These are phyloP conservation scores for Pinus albicaulis DNA, from an alignment of 75 land plant genomes.

Conservation along the genomic window DNA sequence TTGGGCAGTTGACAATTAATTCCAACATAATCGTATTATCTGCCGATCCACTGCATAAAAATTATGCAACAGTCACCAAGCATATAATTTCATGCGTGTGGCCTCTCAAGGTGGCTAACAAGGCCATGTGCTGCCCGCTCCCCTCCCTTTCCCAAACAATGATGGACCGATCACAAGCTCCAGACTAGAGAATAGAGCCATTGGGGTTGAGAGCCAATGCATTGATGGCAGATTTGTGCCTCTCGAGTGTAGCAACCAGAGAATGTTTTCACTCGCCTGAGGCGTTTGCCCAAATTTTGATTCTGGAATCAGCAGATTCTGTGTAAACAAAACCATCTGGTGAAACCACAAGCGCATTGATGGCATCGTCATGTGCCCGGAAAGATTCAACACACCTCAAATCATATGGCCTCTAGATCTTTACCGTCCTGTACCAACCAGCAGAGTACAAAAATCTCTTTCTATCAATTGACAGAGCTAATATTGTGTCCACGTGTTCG, in stretches of 20 bases:
- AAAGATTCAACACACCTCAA: slow-evolving; percentile 57
- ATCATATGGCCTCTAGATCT: slow-evolving; percentile 65
- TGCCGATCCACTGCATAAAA: slow-evolving; percentile 66
- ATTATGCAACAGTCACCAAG: slow-evolving; percentile 32
- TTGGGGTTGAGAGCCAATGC: slow-evolving; percentile 49
- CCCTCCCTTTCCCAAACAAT: slow-evolving; percentile 54
- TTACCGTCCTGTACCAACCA: slow-evolving; percentile 76
- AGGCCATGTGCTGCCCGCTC: slow-evolving; percentile 24
- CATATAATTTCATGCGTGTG: slow-evolving; percentile 56
- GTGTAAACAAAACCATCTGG: slow-evolving; percentile 43
- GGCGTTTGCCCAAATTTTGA: slow-evolving; percentile 34
- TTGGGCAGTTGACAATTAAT: too few relatives aligned
- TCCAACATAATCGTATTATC: slow-evolving; percentile 46
- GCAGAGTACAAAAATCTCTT: slow-evolving; percentile 61
- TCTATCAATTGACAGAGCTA: slow-evolving; percentile 38
- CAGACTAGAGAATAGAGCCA: slow-evolving; percentile 57
- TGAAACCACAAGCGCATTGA: slow-evolving; percentile 44
- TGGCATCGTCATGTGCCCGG: slow-evolving; percentile 50
- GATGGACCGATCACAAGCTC: slow-evolving; percentile 51
- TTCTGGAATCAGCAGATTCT: slow-evolving; percentile 41
- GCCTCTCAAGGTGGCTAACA: slow-evolving; percentile 43
- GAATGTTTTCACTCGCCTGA: slow-evolving; percentile 9
- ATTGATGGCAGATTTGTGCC: slow-evolving; percentile 58
- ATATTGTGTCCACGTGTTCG: slow-evolving; percentile 71
- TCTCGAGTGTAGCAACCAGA: slow-evolving; percentile 46